Base-by-base conservation (phyloP, 2,329 filamentous ascomycete species). In the Pyrenochaeta sp. region DNA sequence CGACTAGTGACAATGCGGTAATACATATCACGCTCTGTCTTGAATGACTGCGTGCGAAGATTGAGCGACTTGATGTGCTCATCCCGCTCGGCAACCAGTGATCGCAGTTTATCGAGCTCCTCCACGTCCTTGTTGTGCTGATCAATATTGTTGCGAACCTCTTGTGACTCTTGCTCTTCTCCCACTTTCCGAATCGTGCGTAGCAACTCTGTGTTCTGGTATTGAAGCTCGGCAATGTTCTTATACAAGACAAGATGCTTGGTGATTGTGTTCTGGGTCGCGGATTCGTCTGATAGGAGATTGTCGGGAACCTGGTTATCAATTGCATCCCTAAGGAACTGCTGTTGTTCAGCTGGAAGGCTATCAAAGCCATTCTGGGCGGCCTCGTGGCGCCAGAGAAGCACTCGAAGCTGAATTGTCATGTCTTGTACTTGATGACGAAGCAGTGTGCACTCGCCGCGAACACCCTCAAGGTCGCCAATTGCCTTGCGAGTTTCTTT, bases 1-100 rank as follows among this genome's bases (percentile, higher is more conserved):
- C 85, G 81, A 51, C 94, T 89, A 56, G 93, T 89, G 20, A 96
- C 82, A 77, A 97, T 92, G 38, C 92, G 90, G 15, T 93, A 86
- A 85, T 96, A 97, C 84, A 96, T 96, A 67, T 99, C 93, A 51
- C 94, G 87, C 74, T 99, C 94, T 61, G 91, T 90, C 67, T 94
- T 90, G 69, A 96, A 96, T 69, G 90, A 96, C 75, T 96, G 90
- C 53, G 91, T 89, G 44, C 92, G 89, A 20, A 88, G 85, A 29
- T 88, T 84, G 55, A 96, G 86, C 9, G 88, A 88, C 56, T 87
- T 84, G 38, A 96, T 84, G 67, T 96, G 91, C 53, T 96, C 93
- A 45, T 90, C 85, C 69, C 86, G 93, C 69, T 88, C 85, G 55
- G 87, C 81, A 17, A 95, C 80, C 54, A 90, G 85, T 39, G 86